Evolutionary conservation across 2,329 filamentous ascomycete genomes (phyloP), one percentile per base, ranked within the genome.

Genomic region (Stemphylium lycopersici): DNA sequence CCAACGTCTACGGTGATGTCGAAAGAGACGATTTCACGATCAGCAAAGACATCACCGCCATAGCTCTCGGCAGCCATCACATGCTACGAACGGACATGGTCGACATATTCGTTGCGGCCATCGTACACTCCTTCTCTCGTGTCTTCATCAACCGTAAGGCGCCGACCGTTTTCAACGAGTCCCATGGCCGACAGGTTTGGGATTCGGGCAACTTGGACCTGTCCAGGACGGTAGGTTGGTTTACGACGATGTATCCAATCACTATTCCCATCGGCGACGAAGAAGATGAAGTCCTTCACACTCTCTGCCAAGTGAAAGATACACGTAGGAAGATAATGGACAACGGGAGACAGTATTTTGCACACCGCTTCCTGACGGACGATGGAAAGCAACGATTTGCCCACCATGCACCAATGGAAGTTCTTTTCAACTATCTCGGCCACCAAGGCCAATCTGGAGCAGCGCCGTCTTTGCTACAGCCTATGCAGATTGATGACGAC

Each of bases 201-300:
- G 78, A 78, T 22, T 66, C 70, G 0, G 78, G 80, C 51, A 69
- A 66, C 13, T 72, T 82, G 11, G 81, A 86, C 67, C 77, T 85
- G 0, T 79, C 80, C 4, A 76, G 83, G 46, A 86, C 84, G 0
- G 83, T 87, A 0, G 84, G 84, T 2, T 86, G 83, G 83, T 85
- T 87, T 58, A 85, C 83, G 2, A 80, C 83, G 0, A 71, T 87
- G 11, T 83, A 79, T 43, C 84, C 84, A 0, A 72, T 86, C 5
- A 63, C 61, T 24, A 74, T 77, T 1, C 71, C 81, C 2, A 75
- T 77, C 7, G 63, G 79, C 1, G 76, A 80, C 2, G 70, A 74
- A 2, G 69, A 76, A 2, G 79, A 82, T 29, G 81, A 85, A 53
- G 69, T 85, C 13, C 69, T 84, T 34, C 75, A 81, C 11, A 78